phyloP scores from a whole-genome alignment of 441 rosid species.

The Gossypium trilobum region DNA sequence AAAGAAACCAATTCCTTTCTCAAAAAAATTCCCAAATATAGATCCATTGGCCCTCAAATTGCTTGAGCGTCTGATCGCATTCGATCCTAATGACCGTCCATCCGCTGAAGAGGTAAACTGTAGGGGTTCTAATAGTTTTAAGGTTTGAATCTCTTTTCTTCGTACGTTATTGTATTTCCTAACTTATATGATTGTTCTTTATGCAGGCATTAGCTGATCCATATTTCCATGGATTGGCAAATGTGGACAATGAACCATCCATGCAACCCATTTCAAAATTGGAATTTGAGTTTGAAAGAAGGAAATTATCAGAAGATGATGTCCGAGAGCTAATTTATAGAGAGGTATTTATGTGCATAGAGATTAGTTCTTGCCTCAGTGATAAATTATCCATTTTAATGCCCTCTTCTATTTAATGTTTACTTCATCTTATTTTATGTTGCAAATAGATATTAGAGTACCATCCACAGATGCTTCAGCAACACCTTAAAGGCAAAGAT shows the following conservation, averaged over 20 bases:
- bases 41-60: constrained; percentile 72
- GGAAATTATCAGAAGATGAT: constrained; percentile 67
- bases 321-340: constrained; percentile 84
- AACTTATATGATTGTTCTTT: constrained; percentile 13
- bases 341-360: constrained; percentile 45
- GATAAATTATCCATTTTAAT: constrained; percentile 7
- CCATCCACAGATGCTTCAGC: constrained; percentile 96
- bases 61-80: constrained; percentile 74
- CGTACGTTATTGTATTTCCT: constrained; percentile 4
- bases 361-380: neutral
- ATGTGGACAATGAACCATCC: constrained; percentile 63
- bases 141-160: constrained; percentile 4
- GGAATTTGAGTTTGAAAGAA: constrained; percentile 88
- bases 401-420: neutral
- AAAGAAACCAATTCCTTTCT: constrained; percentile 67
- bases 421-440: constrained; percentile 17
- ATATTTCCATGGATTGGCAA: constrained; percentile 65
- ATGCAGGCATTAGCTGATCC: constrained; percentile 83
- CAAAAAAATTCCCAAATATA: constrained; percentile 55
- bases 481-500: constrained; percentile 78
- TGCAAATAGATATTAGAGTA: constrained; percentile 78
- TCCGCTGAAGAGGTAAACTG: constrained; percentile 76
- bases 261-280: constrained; percentile 77
- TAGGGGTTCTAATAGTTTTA: constrained; percentile 8
- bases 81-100: constrained; percentile 88